phyloP scores from a whole-genome alignment of 208 protist species.

The Crithidia fasciculata region DNA sequence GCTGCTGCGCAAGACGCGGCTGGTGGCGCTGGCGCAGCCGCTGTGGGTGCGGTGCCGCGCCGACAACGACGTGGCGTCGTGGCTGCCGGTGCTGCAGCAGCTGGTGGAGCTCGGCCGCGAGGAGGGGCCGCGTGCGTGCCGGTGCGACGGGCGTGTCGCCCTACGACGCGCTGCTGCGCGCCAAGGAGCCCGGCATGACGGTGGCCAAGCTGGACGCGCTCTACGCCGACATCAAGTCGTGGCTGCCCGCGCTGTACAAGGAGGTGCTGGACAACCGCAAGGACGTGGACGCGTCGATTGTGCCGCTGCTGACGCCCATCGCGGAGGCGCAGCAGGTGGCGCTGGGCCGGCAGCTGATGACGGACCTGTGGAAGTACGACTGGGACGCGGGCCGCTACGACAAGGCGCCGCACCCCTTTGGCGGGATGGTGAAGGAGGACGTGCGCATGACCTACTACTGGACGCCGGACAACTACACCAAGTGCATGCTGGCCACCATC shows the following conservation, averaged over 20 bases:
- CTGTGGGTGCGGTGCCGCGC: slow-evolving; percentile 48
- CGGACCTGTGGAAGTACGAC: slow-evolving; percentile 65
- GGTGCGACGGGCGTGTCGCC: slow-evolving; percentile 4
- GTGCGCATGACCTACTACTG: slow-evolving; percentile 78
- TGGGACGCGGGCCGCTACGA: slow-evolving; percentile 77
- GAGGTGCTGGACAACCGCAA: slow-evolving; percentile 46
- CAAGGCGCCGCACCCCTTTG: slow-evolving; percentile 77
- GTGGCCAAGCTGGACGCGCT: slow-evolving; percentile 44
- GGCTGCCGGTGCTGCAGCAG: slow-evolving; percentile 55
- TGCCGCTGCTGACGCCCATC: slow-evolving; percentile 37
- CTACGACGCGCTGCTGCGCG: slow-evolving; percentile 69
- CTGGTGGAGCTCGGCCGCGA: slow-evolving; percentile 50
- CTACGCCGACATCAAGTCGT: slow-evolving; percentile 68
- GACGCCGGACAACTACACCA: slow-evolving; percentile 38
- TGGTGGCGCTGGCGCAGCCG: slow-evolving; percentile 34
- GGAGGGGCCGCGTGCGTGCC: slow-evolving; percentile 38
- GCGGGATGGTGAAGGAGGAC: slow-evolving; percentile 61
- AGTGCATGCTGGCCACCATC: slow-evolving; percentile 33
- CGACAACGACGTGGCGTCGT: slow-evolving; percentile 54
- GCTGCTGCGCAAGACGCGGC: slow-evolving; percentile 38
- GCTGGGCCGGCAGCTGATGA: slow-evolving; percentile 40
- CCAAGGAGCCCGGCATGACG: slow-evolving; percentile 75
- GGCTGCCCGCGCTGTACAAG: slow-evolving; percentile 60
- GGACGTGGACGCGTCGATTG: slow-evolving; percentile 22
- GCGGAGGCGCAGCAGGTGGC: slow-evolving; percentile 37